Conservation (phyloP, 345 rosid species). For the Salix dunnii region DNA sequence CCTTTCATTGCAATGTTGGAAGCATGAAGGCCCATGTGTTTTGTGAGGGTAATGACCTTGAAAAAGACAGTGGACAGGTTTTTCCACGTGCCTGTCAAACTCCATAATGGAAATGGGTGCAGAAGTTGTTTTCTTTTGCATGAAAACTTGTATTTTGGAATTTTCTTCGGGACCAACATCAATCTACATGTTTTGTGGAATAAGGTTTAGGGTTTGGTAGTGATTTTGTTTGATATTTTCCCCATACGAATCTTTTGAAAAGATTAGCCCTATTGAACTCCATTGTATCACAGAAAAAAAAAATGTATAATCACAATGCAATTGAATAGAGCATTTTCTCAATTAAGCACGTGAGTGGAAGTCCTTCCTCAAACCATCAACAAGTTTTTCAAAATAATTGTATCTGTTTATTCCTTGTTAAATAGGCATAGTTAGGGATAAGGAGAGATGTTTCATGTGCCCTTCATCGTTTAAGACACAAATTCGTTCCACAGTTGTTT, state of each 20-base stretch:
- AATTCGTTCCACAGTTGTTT: too few relatives aligned
- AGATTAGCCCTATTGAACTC: not conserved
- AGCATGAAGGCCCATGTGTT: not conserved
- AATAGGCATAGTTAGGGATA: too few relatives aligned
- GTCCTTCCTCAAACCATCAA: too few relatives aligned
- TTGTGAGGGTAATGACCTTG: not conserved
- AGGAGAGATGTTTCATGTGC: too few relatives aligned
- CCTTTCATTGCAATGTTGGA: not conserved
- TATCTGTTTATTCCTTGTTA: too few relatives aligned
- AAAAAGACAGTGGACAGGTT: conserved; percentile 4
- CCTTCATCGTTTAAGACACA: too few relatives aligned
- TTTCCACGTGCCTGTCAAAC: not conserved
- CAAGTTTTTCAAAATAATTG: too few relatives aligned
- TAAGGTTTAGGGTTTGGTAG: not conserved
- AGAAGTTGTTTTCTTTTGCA: not conserved
- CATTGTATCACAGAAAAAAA: not conserved
- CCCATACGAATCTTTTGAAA: not conserved
- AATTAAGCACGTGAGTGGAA: too few relatives aligned
- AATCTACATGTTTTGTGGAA: too few relatives aligned
- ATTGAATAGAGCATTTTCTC: not conserved
- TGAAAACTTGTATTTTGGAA: too few relatives aligned
- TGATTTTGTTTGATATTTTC: too few relatives aligned
- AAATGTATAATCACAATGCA: not conserved
- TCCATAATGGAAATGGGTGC: not conserved
- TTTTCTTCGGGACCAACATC: not conserved